Percentiles rank a stretch among this genome's conserved stretches.
These are phyloP conservation scores for Ceratobasidium sp. DNA, from an alignment of 1,284 basidiomycete species.

Conservation along the genomic window DNA sequence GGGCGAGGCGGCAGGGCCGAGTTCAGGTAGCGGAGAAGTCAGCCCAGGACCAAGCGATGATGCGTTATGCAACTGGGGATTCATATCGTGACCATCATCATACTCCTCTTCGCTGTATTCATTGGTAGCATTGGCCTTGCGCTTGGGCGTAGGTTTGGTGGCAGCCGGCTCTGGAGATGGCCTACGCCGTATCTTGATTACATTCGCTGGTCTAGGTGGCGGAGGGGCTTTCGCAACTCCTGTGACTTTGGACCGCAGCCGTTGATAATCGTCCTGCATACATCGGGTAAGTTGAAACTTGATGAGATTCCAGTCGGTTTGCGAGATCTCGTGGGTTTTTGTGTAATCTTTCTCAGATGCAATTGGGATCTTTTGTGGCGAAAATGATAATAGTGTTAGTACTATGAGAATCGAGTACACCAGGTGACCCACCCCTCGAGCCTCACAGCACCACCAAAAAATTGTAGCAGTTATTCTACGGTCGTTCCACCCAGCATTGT, in stretches of 20 bases:
- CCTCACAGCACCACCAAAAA: slow-evolving; percentile 45
- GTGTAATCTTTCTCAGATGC: slow-evolving; percentile 37
- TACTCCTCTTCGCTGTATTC: slow-evolving; percentile 27
- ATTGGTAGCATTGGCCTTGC: slow-evolving; percentile 14
- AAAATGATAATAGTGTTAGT: slow-evolving; percentile 17
- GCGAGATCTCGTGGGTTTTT: slow-evolving; percentile 40
- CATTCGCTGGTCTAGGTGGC: slow-evolving; percentile 39
- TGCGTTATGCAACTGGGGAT: not conserved
- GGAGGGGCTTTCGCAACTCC: slow-evolving; percentile 22
- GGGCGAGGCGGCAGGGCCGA: slow-evolving; percentile 16
- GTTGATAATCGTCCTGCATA: slow-evolving; percentile 46
- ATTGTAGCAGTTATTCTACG: slow-evolving; percentile 42
- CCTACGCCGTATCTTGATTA: slow-evolving; percentile 41
- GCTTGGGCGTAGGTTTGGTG: slow-evolving; percentile 23
- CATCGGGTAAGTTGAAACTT: slow-evolving; percentile 45
- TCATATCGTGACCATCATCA: not conserved
- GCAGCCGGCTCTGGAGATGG: slow-evolving; percentile 17
- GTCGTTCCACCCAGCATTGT: slow-evolving; percentile 40
- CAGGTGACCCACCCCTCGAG: slow-evolving; percentile 29
- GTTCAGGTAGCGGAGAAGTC: slow-evolving; percentile 18
- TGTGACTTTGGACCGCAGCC: slow-evolving; percentile 27
- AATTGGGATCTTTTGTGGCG: slow-evolving; percentile 26
- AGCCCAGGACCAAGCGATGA: slow-evolving; percentile 28
- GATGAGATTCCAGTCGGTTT: slow-evolving; percentile 43
- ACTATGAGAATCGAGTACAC: not conserved